Base-by-base conservation (phyloP, 192 early-diverging fungal species). In the Coemansia sp. region DNA sequence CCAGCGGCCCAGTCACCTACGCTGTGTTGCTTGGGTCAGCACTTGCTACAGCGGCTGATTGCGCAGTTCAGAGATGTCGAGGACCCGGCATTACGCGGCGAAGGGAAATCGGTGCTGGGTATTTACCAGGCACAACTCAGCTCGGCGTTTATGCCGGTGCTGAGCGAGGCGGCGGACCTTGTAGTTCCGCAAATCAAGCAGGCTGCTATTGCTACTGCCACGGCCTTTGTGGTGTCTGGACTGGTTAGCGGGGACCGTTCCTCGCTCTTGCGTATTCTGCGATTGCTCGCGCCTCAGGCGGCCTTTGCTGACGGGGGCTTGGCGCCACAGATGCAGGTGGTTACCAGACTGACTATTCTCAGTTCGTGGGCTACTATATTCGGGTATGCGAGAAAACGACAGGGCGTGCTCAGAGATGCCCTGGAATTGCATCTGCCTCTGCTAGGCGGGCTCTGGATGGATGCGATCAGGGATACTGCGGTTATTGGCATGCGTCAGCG, bases 101-200 rank as follows among this genome's bases (percentile, higher is more conserved):
- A 71, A 5, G 53, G 61, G 0, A 87, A 91, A 48, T 83, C 90
- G 0, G 71, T 98, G 0, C 82, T 99, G 55, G 91, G 90, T 61
- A 94, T 97, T 60, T 97, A 96, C 75, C 92, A 95, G 73, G 94
- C 95, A 0, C 96, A 98, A 71, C 92, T 99, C 48, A 89, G 86
- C 28, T 90, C 97, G 2, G 94, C 96, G 3, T 84, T 99, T 41
- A 91, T 92, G 14, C 93, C 97, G 2, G 90, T 90, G 1, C 47
- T 85, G 0, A 26, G 35, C 8, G 35, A 21, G 25, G 16, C 14
- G 3, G 23, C 43, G 6, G 31, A 31, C 31, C 31, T 3, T 31
- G 13, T 56, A 7, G 66, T 66, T 9, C 50, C 64, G 3, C n/a
- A 36, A 34, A 37, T 58, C 2, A 21, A 13, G 2, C 59, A 62